Evolutionary conservation across 306 rosid genomes (phyloP).

Genomic region (Casuarina glauca): DNA sequence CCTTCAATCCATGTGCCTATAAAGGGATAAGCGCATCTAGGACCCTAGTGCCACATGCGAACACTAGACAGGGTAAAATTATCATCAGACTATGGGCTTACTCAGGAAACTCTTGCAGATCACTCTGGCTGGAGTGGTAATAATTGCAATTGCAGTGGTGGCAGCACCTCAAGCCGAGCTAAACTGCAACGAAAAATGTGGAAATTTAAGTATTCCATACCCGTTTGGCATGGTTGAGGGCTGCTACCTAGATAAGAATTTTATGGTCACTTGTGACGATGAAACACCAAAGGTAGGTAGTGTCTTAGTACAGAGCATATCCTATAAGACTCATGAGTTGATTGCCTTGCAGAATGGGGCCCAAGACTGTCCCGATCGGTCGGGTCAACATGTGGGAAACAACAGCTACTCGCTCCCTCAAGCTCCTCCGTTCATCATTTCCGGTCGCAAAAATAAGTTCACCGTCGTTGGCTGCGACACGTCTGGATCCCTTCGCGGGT

Average conservation of each 20-base stretch:
- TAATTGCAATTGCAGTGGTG: background rate
- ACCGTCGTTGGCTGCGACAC: constrained; percentile 33
- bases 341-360: background rate
- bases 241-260: constrained; percentile 3
- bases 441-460: constrained; percentile 27
- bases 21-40: too few relatives aligned
- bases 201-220: constrained; percentile 40
- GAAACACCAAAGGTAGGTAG: background rate
- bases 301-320: background rate
- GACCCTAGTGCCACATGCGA: too few relatives aligned
- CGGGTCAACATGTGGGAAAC: background rate
- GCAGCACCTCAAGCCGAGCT: background rate
- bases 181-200: constrained; percentile 33
- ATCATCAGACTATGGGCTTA: background rate
- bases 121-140: background rate
- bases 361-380: background rate
- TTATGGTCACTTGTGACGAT: constrained; percentile 20
- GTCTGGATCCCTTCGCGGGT: accelerated
- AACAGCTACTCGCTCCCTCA: too few relatives aligned
- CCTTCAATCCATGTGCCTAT: too few relatives aligned
- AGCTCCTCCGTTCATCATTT: constrained; percentile 3
- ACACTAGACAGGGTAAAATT: background rate
- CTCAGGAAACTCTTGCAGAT: background rate
- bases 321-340: constrained; percentile 10
- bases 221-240: constrained; percentile 37